Evolutionary conservation across 2,329 filamentous ascomycete genomes (phyloP).

Genomic region (Ophiosphaerella narmari): DNA sequence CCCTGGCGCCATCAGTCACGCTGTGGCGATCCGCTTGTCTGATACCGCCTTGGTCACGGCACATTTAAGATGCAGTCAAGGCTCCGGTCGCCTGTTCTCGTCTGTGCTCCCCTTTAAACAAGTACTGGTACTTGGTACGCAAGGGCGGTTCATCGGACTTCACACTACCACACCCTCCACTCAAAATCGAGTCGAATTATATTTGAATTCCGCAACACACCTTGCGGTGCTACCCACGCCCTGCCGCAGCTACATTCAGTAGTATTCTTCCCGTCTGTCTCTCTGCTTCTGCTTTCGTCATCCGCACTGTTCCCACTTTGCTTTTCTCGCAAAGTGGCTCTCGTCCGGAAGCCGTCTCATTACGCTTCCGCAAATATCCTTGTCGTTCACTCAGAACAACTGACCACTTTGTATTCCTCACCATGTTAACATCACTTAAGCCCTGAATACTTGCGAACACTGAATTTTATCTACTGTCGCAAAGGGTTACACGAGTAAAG

Average conservation of each 20-base stretch:
- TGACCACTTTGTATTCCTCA: constrained; percentile 38
- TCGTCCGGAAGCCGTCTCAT: constrained; percentile 36
- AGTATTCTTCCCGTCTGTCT: constrained; percentile 37
- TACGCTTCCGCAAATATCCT: constrained; percentile 41
- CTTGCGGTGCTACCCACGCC: constrained; percentile 30
- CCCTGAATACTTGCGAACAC: constrained; percentile 30
- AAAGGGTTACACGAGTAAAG: constrained; percentile 40
- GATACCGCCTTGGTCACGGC: constrained; percentile 22
- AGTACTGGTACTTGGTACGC: constrained; percentile 26
- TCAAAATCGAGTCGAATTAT: constrained; percentile 34
- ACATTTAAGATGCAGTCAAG: constrained; percentile 30
- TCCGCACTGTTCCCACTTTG: constrained; percentile 37
- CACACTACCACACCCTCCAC: constrained; percentile 22
- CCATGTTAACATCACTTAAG: constrained; percentile 37
- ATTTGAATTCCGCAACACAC: constrained; percentile 41
- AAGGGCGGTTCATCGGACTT: constrained; percentile 39
- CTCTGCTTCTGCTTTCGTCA: constrained; percentile 33
- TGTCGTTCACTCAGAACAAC: constrained; percentile 33
- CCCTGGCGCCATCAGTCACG: constrained; percentile 25
- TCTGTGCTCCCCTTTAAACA: constrained; percentile 34
- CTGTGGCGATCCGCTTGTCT: constrained; percentile 34
- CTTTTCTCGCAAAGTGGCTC: constrained; percentile 39
- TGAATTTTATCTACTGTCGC: constrained; percentile 22
- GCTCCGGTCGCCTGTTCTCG: constrained; percentile 26
- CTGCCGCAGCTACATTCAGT: constrained; percentile 30